Conservation (phyloP, 1,284 basidiomycete species). For the Apiotrichum gracile region DNA sequence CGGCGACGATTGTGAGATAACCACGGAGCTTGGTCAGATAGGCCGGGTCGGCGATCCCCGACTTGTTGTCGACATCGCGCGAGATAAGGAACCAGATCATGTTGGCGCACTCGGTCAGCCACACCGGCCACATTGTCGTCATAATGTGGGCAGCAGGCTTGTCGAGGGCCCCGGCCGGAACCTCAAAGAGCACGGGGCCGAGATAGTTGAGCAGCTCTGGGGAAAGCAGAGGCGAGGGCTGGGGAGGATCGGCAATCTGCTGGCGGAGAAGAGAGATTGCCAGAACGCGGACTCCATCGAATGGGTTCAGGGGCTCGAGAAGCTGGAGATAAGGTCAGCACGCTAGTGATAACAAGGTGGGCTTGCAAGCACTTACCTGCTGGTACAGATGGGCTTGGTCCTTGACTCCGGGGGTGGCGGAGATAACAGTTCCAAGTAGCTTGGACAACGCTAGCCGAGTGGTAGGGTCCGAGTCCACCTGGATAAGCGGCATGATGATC, state of each 20-base stretch:
- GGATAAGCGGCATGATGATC: conserved; percentile 33
- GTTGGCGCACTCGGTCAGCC: conserved; percentile 29
- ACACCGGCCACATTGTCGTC: conserved; percentile 20
- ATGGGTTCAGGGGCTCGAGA: conserved; percentile 37
- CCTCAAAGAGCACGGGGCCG: conserved; percentile 17
- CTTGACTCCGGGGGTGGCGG: conserved; percentile 2
- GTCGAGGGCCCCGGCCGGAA: conserved; percentile 14
- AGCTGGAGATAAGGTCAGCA: conserved; percentile 15
- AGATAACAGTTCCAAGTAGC: conserved; percentile 27
- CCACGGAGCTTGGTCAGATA: conserved; percentile 22
- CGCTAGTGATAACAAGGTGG: not conserved
- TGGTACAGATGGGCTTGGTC: conserved; percentile 27
- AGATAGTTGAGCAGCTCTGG: conserved; percentile 15
- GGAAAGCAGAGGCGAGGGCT: conserved; percentile 8
- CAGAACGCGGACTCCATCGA: conserved; percentile 32
- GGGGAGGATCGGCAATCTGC: conserved; percentile 12
- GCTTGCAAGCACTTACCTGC: conserved; percentile 15
- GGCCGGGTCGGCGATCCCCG: conserved; percentile 25
- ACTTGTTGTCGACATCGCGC: conserved; percentile 9
- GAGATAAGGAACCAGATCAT: conserved; percentile 13
- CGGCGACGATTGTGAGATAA: not conserved
- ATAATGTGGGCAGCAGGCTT: conserved; percentile 14
- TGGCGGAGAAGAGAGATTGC: conserved; percentile 30
- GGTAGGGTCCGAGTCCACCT: conserved; percentile 20
- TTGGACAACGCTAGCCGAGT: conserved; percentile 30